Percentiles rank a stretch among this genome's conserved stretches.
phyloP scores from a whole-genome alignment of 352 stramenopile genomes.

The Globisporangium takayamanum region DNA sequence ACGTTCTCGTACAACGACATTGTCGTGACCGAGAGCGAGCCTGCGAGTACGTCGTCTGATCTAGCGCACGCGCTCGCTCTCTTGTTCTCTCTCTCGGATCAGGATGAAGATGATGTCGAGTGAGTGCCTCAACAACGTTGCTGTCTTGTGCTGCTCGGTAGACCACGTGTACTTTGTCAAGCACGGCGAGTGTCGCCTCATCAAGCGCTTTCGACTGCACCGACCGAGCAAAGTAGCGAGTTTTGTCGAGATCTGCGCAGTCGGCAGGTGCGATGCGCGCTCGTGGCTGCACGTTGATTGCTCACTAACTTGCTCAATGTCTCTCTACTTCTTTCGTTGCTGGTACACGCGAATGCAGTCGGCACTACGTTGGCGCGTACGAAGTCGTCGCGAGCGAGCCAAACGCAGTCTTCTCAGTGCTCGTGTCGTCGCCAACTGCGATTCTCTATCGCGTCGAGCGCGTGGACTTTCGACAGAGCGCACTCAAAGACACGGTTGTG shows the following conservation, averaged over 20 bases:
- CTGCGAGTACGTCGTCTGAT: slow-evolving; percentile 31
- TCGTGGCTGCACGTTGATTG: background rate
- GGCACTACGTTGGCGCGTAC: slow-evolving; percentile 59
- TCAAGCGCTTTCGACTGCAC: slow-evolving; percentile 37
- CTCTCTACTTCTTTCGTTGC: background rate
- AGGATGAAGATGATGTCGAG: background rate
- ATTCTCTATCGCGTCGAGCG: slow-evolving; percentile 63
- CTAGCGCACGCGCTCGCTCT: too few species aligned
- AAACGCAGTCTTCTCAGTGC: slow-evolving; percentile 45
- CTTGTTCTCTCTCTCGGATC: background rate
- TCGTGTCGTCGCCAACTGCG: slow-evolving; percentile 52
- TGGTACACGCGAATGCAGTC: slow-evolving; percentile 14
- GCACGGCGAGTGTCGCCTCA: slow-evolving; percentile 53
- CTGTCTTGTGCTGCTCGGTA: slow-evolving; percentile 2
- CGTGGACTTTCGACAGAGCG: slow-evolving; percentile 57
- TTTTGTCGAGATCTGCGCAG: slow-evolving; percentile 50
- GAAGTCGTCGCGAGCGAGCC: slow-evolving; percentile 32
- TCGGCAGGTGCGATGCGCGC: slow-evolving; percentile 11
- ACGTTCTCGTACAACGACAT: slow-evolving; percentile 63
- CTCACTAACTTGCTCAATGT: background rate
- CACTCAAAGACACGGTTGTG: slow-evolving; percentile 45
- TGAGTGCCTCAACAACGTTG: background rate
- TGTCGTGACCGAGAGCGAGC: slow-evolving; percentile 43
- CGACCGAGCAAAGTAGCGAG: slow-evolving; percentile 17
- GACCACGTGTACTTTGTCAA: slow-evolving; percentile 62